Conservation (phyloP, 768 basidiomycete genomes). For the Psilocybe subaeruginosa region DNA sequence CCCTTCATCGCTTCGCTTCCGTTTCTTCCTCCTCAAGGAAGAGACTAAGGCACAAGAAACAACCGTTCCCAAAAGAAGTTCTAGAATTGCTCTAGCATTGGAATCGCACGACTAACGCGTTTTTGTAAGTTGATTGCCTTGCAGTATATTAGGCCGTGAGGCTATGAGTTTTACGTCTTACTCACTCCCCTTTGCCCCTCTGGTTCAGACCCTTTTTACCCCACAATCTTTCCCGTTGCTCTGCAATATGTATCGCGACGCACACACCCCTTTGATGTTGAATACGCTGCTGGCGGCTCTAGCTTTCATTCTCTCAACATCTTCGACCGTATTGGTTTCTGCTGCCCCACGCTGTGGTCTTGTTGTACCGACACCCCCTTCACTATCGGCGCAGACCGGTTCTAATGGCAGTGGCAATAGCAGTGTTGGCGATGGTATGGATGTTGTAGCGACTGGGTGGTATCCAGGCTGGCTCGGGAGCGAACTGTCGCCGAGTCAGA, state of each 20-base stretch:
- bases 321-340: background rate
- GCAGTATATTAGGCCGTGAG: background rate
- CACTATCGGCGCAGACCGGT: constrained; percentile 3
- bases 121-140: constrained; percentile 2
- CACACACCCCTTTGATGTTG: background rate
- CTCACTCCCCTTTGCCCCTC: background rate
- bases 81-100: background rate
- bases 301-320: constrained; percentile 12
- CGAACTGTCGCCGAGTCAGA: constrained; percentile 40
- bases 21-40: background rate
- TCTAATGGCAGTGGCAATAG: constrained; percentile 15
- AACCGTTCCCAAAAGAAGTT: background rate
- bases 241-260: background rate
- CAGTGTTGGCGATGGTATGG: constrained; percentile 18
- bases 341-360: constrained; percentile 30
- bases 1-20: background rate
- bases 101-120: constrained; percentile 7
- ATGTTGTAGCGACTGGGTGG: constrained; percentile 56
- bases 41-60: background rate
- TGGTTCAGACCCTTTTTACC: background rate
- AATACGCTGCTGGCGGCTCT: constrained; percentile 31
- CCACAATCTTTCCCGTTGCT: background rate
- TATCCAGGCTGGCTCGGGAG: constrained; percentile 54
- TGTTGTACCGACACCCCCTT: constrained; percentile 27
- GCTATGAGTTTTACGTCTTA: background rate